A percentile compares a stretch with the other conserved stretches of the same genome.
Conservation (phyloP, 1,284 basidiomycete species). For the Pseudozyma hubeiensis region DNA sequence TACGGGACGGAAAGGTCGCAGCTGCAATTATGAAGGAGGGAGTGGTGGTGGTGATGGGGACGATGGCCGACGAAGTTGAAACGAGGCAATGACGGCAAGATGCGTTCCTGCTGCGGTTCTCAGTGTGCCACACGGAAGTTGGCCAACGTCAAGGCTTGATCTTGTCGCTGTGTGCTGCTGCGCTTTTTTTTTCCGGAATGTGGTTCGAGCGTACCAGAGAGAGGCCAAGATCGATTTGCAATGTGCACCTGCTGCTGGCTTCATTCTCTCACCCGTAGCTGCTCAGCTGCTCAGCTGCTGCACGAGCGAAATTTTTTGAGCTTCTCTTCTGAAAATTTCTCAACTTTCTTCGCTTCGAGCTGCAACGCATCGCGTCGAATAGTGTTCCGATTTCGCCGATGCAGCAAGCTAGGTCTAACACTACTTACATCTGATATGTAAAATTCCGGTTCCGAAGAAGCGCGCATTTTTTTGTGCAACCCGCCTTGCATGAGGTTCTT, state of each 20-base stretch:
- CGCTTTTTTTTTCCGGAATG: background rate
- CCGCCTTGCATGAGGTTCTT: constrained; percentile 19
- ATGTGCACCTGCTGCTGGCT: no score
- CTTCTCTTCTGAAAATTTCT: constrained; percentile 7
- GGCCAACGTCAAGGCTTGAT: no score
- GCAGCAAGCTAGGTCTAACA: constrained; percentile 13
- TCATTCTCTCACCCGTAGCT: no score
- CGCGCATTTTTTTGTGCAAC: constrained; percentile 14
- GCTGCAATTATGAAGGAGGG: constrained; percentile 13
- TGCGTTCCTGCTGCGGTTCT: constrained; percentile 2
- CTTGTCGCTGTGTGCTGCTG: constrained; percentile 8
- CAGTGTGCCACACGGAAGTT: background rate
- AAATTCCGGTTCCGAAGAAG: constrained; percentile 30
- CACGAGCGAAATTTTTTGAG: background rate
- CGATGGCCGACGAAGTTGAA: background rate
- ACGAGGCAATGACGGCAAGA: constrained; percentile 8
- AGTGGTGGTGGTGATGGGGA: constrained; percentile 18
- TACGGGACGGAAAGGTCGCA: constrained; percentile 22
- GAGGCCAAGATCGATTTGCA: background rate
- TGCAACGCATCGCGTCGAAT: background rate
- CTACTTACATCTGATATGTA: no score
- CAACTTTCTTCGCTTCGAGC: constrained; percentile 7
- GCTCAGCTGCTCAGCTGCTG: background rate
- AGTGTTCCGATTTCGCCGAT: background rate
- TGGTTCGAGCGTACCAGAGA: constrained; percentile 11